Conservation (phyloP, 2,329 filamentous ascomycete species). For the Alternaria longipes region DNA sequence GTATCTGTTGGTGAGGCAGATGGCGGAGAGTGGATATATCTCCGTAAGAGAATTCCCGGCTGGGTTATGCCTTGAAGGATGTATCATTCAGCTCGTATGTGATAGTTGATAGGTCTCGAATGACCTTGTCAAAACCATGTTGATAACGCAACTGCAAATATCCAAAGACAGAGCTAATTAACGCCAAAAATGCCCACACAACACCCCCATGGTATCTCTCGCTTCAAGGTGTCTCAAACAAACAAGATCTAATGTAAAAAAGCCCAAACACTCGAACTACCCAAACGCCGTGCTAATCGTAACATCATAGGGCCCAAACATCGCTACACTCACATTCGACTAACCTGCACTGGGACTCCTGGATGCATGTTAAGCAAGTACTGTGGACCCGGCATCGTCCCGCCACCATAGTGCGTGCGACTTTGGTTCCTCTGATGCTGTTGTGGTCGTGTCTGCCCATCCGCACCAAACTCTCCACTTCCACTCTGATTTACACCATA, state of each 20-base stretch:
- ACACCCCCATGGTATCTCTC: constrained; percentile 12
- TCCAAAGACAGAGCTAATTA: neutral
- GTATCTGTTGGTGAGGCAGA: neutral
- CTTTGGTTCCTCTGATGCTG: constrained; percentile 12
- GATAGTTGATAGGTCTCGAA: too few species aligned
- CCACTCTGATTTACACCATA: constrained; percentile 3
- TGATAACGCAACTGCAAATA: too few species aligned
- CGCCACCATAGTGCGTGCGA: constrained; percentile 35
- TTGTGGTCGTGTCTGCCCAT: constrained; percentile 13
- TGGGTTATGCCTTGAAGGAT: neutral
- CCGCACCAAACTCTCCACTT: constrained; percentile 19
- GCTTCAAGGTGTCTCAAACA: neutral
- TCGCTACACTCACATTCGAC: constrained; percentile 12
- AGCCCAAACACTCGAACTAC: neutral
- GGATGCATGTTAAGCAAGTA: constrained; percentile 52
- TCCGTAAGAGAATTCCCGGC: neutral
- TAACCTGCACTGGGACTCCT: constrained; percentile 45
- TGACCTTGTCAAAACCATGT: too few species aligned
- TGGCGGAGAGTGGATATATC: neutral
- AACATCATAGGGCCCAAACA: neutral
- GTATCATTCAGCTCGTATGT: too few species aligned
- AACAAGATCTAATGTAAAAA: neutral
- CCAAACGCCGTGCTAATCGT: constrained; percentile 11
- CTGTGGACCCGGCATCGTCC: constrained; percentile 49
- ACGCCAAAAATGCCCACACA: neutral